Percentiles rank a stretch among this genome's conserved stretches.
phyloP scores from a whole-genome alignment of 2,329 filamentous ascomycete species.

The Tympanopsis confertula region DNA sequence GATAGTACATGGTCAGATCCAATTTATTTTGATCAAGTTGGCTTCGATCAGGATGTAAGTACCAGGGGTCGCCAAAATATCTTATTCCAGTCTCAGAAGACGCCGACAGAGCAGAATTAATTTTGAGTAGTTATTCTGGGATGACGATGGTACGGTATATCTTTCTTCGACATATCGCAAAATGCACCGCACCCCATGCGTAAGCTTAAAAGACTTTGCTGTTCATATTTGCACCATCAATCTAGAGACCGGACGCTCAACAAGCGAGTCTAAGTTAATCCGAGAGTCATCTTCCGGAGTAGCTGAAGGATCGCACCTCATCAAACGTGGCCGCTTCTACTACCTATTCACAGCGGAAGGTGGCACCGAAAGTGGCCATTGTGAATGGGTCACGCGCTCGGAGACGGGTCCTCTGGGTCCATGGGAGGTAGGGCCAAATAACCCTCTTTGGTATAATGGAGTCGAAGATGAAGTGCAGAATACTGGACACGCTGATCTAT shows the following conservation, averaged over 20 bases:
- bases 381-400: conserved; percentile 38
- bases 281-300: conserved; percentile 24
- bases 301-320: conserved; percentile 28
- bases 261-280: conserved; percentile 20
- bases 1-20: conserved; percentile 37
- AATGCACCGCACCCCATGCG: conserved; percentile 18
- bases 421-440: conserved; percentile 30
- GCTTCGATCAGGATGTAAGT: conserved; percentile 39
- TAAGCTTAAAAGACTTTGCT: conserved; percentile 36
- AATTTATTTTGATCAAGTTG: conserved; percentile 38
- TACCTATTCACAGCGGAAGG: conserved; percentile 27
- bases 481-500: conserved; percentile 35
- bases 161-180: conserved; percentile 29
- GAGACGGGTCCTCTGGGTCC: conserved; percentile 28
- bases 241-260: conserved; percentile 24
- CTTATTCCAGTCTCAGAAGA: no score
- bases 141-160: conserved; percentile 34
- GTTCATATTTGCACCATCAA: conserved; percentile 33
- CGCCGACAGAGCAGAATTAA: not conserved
- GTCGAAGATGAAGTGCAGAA: conserved; percentile 33
- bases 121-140: conserved; percentile 28
- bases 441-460: conserved; percentile 33
- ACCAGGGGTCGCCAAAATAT: not conserved
- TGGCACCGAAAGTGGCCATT: conserved; percentile 34
- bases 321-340: conserved; percentile 19